Percentiles rank a stretch among this genome's conserved stretches.
These are phyloP conservation scores for Colletotrichum tamarilloi DNA, from an alignment of 2,329 filamentous ascomycete genomes.

Conservation along the genomic window DNA sequence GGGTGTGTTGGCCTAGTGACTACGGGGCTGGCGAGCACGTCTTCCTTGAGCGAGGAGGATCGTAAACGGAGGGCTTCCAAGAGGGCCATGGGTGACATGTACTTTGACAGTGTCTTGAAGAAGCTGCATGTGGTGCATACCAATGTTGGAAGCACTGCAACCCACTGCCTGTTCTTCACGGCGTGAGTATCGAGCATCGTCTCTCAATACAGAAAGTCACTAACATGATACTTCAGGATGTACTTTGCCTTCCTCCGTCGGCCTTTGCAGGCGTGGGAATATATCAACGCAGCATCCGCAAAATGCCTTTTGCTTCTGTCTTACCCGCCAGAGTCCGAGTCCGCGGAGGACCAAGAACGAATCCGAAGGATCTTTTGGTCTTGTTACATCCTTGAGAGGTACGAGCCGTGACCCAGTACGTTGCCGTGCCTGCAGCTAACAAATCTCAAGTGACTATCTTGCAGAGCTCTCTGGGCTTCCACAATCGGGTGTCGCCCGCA, in stretches of 20 bases:
- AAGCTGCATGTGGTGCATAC: slow-evolving; percentile 58
- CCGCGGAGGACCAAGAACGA: slow-evolving; percentile 56
- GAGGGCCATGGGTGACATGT: slow-evolving; percentile 52
- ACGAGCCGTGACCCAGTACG: background rate
- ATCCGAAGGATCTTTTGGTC: slow-evolving; percentile 65
- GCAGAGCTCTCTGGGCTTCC: slow-evolving; percentile 63
- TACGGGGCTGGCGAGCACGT: slow-evolving; percentile 39
- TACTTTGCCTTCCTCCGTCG: slow-evolving; percentile 62
- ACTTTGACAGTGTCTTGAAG: slow-evolving; percentile 59
- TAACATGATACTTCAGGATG: slow-evolving; percentile 43
- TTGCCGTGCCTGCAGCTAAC: background rate
- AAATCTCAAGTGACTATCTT: slow-evolving; percentile 56
- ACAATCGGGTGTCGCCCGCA: slow-evolving; percentile 60
- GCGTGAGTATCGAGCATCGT: slow-evolving; percentile 49
- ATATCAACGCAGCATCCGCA: slow-evolving; percentile 59
- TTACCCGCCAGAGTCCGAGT: slow-evolving; percentile 49
- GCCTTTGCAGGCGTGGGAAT: slow-evolving; percentile 64
- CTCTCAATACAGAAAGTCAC: background rate
- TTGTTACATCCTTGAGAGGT: slow-evolving; percentile 65
- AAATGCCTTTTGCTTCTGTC: slow-evolving; percentile 62
- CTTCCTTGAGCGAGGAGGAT: slow-evolving; percentile 40
- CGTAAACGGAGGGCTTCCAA: slow-evolving; percentile 44
- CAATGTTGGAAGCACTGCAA: slow-evolving; percentile 56
- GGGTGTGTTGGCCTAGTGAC: slow-evolving; percentile 58
- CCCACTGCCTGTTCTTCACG: slow-evolving; percentile 62